These are phyloP conservation scores for Xylaria sp. DNA, from an alignment of 2,329 filamentous ascomycete genomes.

Conservation along the genomic window DNA sequence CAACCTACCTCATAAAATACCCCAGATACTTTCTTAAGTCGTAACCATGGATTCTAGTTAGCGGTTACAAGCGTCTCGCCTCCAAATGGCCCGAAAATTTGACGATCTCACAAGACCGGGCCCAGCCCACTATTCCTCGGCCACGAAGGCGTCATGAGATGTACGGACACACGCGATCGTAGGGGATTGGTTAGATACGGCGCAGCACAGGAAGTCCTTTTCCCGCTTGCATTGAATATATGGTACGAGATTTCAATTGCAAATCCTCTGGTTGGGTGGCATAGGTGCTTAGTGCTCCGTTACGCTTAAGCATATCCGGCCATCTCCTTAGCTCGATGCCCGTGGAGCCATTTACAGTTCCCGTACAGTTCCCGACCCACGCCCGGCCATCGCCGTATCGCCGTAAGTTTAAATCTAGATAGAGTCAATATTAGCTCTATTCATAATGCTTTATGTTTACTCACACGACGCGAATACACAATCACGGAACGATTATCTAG, in stretches of 20 bases:
- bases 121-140: constrained; percentile 28
- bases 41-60: background rate
- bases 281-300: constrained; percentile 16
- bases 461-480: too few relatives aligned
- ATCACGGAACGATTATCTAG: too few relatives aligned
- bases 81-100: constrained; percentile 22
- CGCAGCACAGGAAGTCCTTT: constrained; percentile 16
- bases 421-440: too few relatives aligned
- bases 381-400: background rate
- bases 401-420: background rate
- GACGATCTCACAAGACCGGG: constrained; percentile 14
- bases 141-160: background rate
- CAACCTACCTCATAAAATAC: background rate
- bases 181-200: constrained; percentile 25
- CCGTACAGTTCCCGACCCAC: constrained; percentile 31
- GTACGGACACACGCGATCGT: background rate
- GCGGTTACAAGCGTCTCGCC: background rate
- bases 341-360: constrained; percentile 33
- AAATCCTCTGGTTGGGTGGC: constrained; percentile 25
- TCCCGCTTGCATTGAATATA: constrained; percentile 15
- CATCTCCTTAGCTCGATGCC: constrained; percentile 12
- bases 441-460: too few relatives aligned
- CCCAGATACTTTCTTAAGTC: background rate
- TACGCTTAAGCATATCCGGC: constrained; percentile 34
- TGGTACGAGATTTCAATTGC: constrained; percentile 7